Evolutionary conservation across 1,139 yeast genomes (phyloP), one percentile per base, ranked within the genome.

Genomic region (Magnusiomyces suaveolens): DNA sequence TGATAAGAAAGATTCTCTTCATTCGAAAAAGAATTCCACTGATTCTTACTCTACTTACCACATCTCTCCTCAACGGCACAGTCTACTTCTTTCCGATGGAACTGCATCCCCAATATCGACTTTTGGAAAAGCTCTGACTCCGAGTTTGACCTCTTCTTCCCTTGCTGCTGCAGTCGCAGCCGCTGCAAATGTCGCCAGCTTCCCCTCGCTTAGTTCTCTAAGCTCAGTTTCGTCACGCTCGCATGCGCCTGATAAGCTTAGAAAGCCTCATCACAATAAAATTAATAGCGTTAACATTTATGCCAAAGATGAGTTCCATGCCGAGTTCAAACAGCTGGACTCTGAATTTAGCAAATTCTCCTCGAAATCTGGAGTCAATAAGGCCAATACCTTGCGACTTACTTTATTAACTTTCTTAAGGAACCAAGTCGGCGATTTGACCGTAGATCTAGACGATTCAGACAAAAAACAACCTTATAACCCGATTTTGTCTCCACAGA

Each of bases 331-430:
- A 48, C 48, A 53, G 2, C 58, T 66, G 41, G 68, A 66, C 38
- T 47, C 60, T 20, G 68, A 65, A 24, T 58, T 63, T 43, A 49
- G 61, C 39, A 59, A 61, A 46, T 72, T 70, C 57, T 54, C 55
- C 25, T 72, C 81, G 29, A 79, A 80, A 61, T 72, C 75, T 50
- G 80, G 82, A 8, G 72, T 82, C 1, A 67, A 77, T 36, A 82
- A 81, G 62, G 79, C 92, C 10, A 87, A 87, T 65, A 75, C 82
- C 18, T 71, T 87, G 25, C 72, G 96, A 29, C 73, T 87, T 1
- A 72, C 81, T 1, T 70, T 87, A n/a, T 70, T 87, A 25, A 85
- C 89, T 2, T 84, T 82, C 63, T 70, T 87, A 32, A 69, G 90
- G 46, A 62, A 63, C 21, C 61, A 62, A 20, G 55, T 60, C 10